These are phyloP conservation scores for Thielaviopsis populi DNA, from an alignment of 2,329 filamentous ascomycete species.

Conservation along the genomic window DNA sequence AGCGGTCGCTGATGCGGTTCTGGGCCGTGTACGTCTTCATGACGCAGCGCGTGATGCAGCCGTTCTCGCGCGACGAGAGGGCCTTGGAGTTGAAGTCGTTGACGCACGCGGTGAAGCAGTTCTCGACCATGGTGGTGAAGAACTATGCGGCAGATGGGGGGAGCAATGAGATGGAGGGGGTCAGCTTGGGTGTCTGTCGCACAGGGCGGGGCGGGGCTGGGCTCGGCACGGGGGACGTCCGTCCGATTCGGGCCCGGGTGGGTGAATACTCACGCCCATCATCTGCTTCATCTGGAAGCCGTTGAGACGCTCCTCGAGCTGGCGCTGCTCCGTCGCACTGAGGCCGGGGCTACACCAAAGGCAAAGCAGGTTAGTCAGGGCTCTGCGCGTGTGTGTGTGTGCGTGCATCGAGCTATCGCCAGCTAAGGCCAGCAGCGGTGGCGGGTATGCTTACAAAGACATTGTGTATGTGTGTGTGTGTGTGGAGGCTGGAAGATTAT, in stretches of 20 bases:
- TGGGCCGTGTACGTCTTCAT: constrained; percentile 91
- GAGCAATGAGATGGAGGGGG: too few relatives aligned
- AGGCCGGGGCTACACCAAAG: constrained; percentile 14
- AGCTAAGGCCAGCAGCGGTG: background rate
- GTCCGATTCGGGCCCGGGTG: background rate
- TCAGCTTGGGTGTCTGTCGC: background rate
- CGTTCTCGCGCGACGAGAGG: constrained; percentile 71
- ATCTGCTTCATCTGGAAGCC: constrained; percentile 98
- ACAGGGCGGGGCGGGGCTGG: constrained; percentile 2
- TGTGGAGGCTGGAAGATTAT: background rate
- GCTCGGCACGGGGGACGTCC: too few relatives aligned
- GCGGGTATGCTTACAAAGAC: constrained; percentile 15
- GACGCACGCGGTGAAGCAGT: constrained; percentile 94
- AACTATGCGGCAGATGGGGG: constrained; percentile 27
- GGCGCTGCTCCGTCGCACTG: constrained; percentile 58
- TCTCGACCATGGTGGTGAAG: constrained; percentile 56
- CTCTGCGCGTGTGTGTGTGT: too few relatives aligned
- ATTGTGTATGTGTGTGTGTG: constrained; percentile 9
- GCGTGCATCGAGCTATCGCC: too few relatives aligned
- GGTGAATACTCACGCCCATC: constrained; percentile 59
- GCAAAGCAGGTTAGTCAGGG: background rate
- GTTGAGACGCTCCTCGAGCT: constrained; percentile 89
- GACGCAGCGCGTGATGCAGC: constrained; percentile 87
- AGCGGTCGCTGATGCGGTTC: constrained; percentile 79
- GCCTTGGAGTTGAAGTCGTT: constrained; percentile 98